Base-by-base conservation (phyloP, 345 rosid species). In the Ceriops tagal region DNA sequence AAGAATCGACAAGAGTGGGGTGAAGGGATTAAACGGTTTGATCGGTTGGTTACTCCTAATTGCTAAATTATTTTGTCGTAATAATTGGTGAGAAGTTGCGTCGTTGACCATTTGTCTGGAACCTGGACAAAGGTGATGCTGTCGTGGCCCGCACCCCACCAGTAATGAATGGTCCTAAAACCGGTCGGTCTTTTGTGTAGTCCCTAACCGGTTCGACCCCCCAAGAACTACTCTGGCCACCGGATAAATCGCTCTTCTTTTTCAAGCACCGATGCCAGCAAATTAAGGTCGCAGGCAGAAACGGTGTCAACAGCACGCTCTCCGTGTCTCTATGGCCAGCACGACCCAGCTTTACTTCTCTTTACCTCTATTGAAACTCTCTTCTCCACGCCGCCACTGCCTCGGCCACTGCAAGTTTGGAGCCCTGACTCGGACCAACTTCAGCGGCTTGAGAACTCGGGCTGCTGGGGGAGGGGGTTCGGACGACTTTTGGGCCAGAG, bases 401-500 rank as follows among this genome's bases (percentile, higher is more conserved):
- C 49, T 6, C 37, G 32, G 1, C 56, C 65, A 46, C 32, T 19
- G 10, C 57, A 52, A 62, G 34, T 7, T 78, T 28, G 58, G 73
- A 47, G 15, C 53, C 62, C 63, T 24, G 49, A 16, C 62, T 70
- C 75, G 24, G 52, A 66, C 58, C 49, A 63, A 69, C 58, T 58
- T 51, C 31, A 10, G 35, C 27, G 10, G 57, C 55, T 26, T 74
- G 66, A 74, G 73, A 69, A 76, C 43, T 31, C 72, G 69, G 32
- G 87, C 82, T 7, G 0, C 32, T 69, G 3, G 31, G 65, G 83
- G 73, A 4, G 1, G 21, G 43, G 90, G 86, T 65, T 21, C 78
- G 72, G 92, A 91, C 16, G 96, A 87, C 69, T 90, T 90, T 65
- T 92, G 96, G 21, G 89, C 85, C 9, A 77, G 92, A 52, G 92